Conservation (phyloP, 768 basidiomycete species). For the Serpula lacrymans region DNA sequence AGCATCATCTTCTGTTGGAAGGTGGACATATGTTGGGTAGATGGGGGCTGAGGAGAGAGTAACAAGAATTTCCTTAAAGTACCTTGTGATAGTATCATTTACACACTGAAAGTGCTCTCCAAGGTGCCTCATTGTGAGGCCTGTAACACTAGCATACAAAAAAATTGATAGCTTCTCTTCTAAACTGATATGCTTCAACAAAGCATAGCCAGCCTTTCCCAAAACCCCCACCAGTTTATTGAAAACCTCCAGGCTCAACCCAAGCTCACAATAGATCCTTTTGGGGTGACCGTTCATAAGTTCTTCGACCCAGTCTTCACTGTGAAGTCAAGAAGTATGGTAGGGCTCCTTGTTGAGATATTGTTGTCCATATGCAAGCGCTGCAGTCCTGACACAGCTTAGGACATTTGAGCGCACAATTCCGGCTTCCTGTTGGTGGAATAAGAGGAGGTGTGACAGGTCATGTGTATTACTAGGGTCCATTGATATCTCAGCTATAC, state of each 20-base stretch:
- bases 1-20: neutral
- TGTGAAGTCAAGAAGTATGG: slow-evolving; percentile 18
- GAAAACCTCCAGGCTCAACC: slow-evolving; percentile 20
- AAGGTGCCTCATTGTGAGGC: slow-evolving; percentile 1
- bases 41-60: slow-evolving; percentile 5
- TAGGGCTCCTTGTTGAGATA: no score
- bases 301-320: slow-evolving; percentile 17
- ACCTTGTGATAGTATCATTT: slow-evolving; percentile 1
- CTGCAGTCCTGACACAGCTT: no score
- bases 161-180: slow-evolving; percentile 5
- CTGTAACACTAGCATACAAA: neutral
- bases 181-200: no score
- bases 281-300: slow-evolving; percentile 15
- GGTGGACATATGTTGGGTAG: slow-evolving; percentile 2
- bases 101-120: neutral
- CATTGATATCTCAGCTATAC: no score
- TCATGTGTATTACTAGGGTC: no score
- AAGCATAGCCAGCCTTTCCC: no score
- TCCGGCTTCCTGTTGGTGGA: no score
- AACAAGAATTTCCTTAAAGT: no score
- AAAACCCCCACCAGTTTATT: no score
- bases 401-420: no score
- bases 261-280: slow-evolving; percentile 13
- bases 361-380: no score
- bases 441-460: no score